Percentiles rank a stretch among this genome's conserved stretches.
Conservation (phyloP, 305 asterid genomes). For the Lippia alba region DNA sequence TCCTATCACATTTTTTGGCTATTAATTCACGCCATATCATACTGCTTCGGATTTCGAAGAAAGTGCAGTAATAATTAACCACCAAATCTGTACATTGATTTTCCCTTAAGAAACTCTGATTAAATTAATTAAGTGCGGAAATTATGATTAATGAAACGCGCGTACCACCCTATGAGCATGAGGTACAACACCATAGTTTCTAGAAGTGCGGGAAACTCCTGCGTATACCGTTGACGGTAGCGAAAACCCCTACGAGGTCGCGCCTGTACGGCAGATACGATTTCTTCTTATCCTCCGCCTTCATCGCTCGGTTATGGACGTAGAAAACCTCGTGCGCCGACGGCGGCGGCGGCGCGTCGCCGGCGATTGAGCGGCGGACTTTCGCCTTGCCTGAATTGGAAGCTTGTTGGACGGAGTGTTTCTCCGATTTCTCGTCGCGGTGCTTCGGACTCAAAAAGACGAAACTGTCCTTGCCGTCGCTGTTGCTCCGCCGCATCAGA, state of each 20-base stretch:
- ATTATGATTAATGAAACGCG: not conserved
- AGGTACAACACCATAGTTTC: slow-evolving; percentile 35
- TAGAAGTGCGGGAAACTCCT: slow-evolving; percentile 51
- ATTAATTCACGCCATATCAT: not conserved
- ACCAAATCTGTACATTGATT: slow-evolving; percentile 13
- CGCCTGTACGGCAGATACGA: slow-evolving; percentile 84
- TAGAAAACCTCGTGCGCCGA: slow-evolving; percentile 77
- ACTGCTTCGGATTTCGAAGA: not conserved
- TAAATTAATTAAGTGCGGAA: not conserved
- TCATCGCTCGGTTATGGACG: slow-evolving; percentile 60
- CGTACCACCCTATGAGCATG: slow-evolving; percentile 31
- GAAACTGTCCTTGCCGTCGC: slow-evolving; percentile 79
- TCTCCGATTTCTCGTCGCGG: slow-evolving; percentile 37
- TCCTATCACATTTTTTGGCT: not conserved
- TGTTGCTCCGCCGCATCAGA: slow-evolving; percentile 78
- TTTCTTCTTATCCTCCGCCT: slow-evolving; percentile 70
- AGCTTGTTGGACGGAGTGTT: slow-evolving; percentile 3
- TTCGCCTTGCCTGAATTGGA: slow-evolving; percentile 27
- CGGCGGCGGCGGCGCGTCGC: slow-evolving; percentile 33
- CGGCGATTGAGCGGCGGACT: slow-evolving; percentile 1
- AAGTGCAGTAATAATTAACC: slow-evolving; percentile 13
- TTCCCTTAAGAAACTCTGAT: not conserved
- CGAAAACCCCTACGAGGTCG: slow-evolving; percentile 76
- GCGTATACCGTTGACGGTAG: slow-evolving; percentile 53
- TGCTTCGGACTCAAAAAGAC: slow-evolving; percentile 64